These are phyloP conservation scores for Picea abies DNA, from an alignment of 83 land plant species.

Conservation along the genomic window DNA sequence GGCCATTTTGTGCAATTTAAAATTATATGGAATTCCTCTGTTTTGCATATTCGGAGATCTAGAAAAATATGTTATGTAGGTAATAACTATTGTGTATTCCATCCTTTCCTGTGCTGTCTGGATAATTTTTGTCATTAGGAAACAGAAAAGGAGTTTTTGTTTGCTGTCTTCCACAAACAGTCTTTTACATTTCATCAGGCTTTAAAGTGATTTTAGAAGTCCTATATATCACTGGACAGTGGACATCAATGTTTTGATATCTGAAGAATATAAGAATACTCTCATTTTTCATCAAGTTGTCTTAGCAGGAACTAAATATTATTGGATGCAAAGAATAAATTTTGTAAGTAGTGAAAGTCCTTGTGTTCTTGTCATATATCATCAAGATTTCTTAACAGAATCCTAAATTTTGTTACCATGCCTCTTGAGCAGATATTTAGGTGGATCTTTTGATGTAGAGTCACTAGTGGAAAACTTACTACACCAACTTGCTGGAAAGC, in stretches of 20 bases:
- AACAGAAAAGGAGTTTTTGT: too few species aligned
- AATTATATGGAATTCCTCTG: not conserved
- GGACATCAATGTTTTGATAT: not conserved
- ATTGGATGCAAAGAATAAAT: not conserved
- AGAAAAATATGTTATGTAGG: not conserved
- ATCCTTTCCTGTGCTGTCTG: too few species aligned
- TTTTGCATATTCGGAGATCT: not conserved
- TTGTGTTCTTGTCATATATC: not conserved
- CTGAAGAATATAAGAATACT: not conserved
- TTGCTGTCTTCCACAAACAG: too few species aligned
- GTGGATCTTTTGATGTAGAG: slow-evolving; percentile 86
- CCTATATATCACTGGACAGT: not conserved
- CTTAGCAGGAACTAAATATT: slow-evolving; percentile 1
- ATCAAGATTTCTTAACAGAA: not conserved
- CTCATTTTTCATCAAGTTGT: not conserved
- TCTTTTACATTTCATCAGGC: not conserved
- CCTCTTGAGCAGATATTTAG: slow-evolving; percentile 70
- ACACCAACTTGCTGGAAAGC: slow-evolving; percentile 84
- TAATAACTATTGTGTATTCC: too few species aligned
- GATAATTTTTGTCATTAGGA: too few species aligned
- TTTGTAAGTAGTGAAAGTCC: too few species aligned
- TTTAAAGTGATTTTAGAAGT: not conserved
- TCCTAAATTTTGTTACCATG: not conserved
- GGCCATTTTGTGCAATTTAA: not conserved
- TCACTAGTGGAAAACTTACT: slow-evolving; percentile 89